A percentile compares a stretch with the other conserved stretches of the same genome.
These are phyloP conservation scores for Gossypium australe DNA, from an alignment of 345 rosid genomes.

Conservation along the genomic window DNA sequence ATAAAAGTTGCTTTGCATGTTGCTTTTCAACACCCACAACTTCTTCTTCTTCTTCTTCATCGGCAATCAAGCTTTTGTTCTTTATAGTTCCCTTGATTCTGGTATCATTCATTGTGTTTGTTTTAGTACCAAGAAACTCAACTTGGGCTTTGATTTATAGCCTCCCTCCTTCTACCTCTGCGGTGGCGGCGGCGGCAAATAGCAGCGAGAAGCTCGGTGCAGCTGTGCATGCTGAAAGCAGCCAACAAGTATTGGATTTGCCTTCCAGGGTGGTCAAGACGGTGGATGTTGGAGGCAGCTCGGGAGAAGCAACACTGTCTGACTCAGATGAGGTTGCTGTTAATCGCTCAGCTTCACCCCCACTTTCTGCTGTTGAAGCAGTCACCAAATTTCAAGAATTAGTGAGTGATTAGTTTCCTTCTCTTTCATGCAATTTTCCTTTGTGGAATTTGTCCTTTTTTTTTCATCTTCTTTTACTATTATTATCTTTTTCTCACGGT, in stretches of 20 bases:
- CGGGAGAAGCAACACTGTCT: neutral
- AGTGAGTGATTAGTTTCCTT: neutral
- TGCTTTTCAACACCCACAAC: neutral
- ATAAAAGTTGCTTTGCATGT: slow-evolving; percentile 2
- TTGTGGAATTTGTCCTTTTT: too few species aligned
- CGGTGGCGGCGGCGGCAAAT: neutral
- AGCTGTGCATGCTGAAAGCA: neutral
- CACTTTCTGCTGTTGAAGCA: neutral
- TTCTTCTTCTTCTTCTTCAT: neutral
- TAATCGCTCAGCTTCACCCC: slow-evolving; percentile 1
- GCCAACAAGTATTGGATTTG: neutral
- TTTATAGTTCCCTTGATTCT: slow-evolving; percentile 8
- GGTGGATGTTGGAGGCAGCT: neutral
- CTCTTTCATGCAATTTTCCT: neutral
- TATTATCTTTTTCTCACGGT: neutral
- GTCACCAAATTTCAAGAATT: neutral
- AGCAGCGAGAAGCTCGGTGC: neutral
- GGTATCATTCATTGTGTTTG: neutral
- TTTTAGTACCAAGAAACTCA: slow-evolving; percentile 2
- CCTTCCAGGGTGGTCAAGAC: neutral
- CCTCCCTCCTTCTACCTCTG: neutral
- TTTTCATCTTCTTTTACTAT: neutral
- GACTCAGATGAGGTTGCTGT: slow-evolving; percentile 7
- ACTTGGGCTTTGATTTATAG: slow-evolving; percentile 10
- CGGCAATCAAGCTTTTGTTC: neutral